Percentiles rank a stretch among this genome's conserved stretches.
Conservation (phyloP, 176 grass and related monocot genomes). For the Musa beccarii region DNA sequence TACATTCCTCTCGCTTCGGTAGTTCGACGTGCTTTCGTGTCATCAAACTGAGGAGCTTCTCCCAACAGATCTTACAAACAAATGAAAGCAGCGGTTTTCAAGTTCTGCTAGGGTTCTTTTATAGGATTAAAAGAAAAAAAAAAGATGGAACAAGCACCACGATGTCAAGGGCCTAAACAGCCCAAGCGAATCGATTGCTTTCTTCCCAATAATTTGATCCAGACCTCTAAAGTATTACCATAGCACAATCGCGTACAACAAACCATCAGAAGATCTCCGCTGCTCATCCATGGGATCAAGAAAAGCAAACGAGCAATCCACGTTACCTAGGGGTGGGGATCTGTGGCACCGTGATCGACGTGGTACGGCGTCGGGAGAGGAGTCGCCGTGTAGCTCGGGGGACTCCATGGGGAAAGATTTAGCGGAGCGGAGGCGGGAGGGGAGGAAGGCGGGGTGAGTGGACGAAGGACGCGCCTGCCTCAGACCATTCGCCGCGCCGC, state of each 20-base stretch:
- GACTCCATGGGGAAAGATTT: conserved; percentile 45
- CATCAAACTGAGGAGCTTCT: not conserved
- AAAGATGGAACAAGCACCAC: not conserved
- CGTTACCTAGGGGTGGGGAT: conserved; percentile 36
- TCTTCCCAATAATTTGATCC: not conserved
- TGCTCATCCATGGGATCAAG: not conserved
- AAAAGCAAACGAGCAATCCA: not conserved
- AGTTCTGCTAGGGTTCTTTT: not conserved
- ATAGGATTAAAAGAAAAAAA: not conserved
- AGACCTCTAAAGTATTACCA: not conserved
- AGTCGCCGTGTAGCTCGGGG: conserved; percentile 69
- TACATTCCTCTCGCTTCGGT: not conserved
- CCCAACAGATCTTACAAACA: not conserved
- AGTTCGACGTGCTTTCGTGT: too few species aligned
- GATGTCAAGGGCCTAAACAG: not conserved
- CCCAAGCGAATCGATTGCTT: not conserved
- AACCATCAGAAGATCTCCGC: not conserved
- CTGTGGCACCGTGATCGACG: conserved; percentile 49
- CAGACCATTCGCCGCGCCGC: not conserved
- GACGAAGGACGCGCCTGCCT: too few species aligned
- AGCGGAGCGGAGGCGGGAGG: not conserved
- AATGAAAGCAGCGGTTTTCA: not conserved
- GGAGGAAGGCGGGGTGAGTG: not conserved
- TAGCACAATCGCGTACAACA: too few species aligned
- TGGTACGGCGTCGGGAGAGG: conserved; percentile 68